phyloP scores from a whole-genome alignment of 169 alveolate genomes.

The Plasmodium fragile region DNA sequence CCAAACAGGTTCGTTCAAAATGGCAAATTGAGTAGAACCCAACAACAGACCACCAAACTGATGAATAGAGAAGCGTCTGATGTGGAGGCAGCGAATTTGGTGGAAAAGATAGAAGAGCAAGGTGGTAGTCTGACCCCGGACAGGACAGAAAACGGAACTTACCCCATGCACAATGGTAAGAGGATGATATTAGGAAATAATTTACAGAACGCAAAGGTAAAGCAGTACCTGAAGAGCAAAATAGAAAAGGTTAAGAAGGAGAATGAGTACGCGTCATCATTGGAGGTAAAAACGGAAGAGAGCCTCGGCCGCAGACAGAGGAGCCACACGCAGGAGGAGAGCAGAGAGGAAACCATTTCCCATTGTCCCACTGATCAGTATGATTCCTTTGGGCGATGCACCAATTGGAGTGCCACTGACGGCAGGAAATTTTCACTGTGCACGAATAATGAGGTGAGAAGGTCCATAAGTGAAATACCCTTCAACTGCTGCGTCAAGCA shows the following conservation, averaged over 20 bases:
- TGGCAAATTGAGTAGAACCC: neutral
- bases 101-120: neutral
- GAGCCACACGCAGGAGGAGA: neutral
- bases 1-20: neutral
- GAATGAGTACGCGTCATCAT: slow-evolving; percentile 3
- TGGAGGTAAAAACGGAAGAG: neutral
- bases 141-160: neutral
- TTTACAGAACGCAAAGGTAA: slow-evolving; percentile 47
- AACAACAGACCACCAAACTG: neutral
- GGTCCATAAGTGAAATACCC: slow-evolving; percentile 38
- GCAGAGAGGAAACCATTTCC: neutral
- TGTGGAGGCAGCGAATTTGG: neutral
- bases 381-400: neutral
- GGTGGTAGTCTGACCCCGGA: neutral
- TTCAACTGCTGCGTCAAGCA: neutral
- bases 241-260: slow-evolving; percentile 50
- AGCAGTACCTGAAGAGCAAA: slow-evolving; percentile 44
- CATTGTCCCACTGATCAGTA: neutral
- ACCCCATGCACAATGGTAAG: slow-evolving; percentile 19
- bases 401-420: neutral
- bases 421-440: neutral
- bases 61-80: neutral
- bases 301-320: neutral
- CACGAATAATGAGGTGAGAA: neutral
- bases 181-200: slow-evolving; percentile 23